A percentile compares a stretch with the other conserved stretches of the same genome.
These are phyloP conservation scores for Thalia dealbata DNA, from an alignment of 176 grass and related monocot species.

Conservation along the genomic window DNA sequence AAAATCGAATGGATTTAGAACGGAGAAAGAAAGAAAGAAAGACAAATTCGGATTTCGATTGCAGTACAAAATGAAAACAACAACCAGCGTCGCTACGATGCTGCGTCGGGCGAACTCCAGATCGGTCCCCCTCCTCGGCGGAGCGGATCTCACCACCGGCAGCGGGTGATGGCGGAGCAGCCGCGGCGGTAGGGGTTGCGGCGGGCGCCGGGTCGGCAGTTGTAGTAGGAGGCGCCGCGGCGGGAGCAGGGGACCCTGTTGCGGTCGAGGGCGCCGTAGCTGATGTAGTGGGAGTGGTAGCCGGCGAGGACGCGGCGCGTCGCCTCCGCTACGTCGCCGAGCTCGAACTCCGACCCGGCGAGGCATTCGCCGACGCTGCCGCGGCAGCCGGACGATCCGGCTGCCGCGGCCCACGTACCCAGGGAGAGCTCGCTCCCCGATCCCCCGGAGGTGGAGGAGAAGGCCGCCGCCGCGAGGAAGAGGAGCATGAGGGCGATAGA, in stretches of 20 bases:
- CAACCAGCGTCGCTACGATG: too few relatives aligned
- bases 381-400: background rate
- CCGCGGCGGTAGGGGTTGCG: conserved; percentile 5
- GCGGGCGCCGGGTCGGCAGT: conserved; percentile 7
- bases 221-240: conserved; percentile 13
- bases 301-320: conserved; percentile 1
- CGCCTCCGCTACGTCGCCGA: background rate
- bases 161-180: conserved; percentile 15
- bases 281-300: conserved; percentile 12
- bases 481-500: background rate
- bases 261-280: conserved; percentile 2
- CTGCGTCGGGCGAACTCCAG: too few relatives aligned
- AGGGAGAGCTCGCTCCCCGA: background rate
- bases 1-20: too few relatives aligned
- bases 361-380: conserved; percentile 2
- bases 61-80: too few relatives aligned
- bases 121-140: too few relatives aligned
- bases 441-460: background rate
- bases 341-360: conserved; percentile 1
- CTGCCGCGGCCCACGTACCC: background rate
- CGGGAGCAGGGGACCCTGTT: conserved; percentile 8
- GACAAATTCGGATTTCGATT: too few relatives aligned
- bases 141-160: background rate
- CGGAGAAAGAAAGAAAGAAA: too few relatives aligned
- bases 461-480: background rate